Conservation (phyloP, 257 asterid species). For the Thymus mandschuricus region DNA sequence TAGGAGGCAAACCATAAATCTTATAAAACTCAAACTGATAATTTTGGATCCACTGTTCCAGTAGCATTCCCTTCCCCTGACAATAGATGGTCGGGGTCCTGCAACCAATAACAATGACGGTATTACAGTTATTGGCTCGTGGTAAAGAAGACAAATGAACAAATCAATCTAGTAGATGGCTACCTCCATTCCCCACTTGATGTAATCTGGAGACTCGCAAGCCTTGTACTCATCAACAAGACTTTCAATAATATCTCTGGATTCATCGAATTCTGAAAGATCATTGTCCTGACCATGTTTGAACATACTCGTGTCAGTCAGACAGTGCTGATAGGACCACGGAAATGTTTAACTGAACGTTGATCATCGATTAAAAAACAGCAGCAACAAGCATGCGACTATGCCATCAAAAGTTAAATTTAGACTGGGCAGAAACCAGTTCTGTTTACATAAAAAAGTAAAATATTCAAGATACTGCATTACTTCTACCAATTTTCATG, state of each 20-base stretch:
- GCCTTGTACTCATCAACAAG: constrained; percentile 99
- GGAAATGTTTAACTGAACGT: not conserved
- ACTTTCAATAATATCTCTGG: constrained; percentile 93
- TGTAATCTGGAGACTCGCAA: constrained; percentile 98
- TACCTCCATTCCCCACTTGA: constrained; percentile 99
- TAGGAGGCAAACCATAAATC: constrained; percentile 23
- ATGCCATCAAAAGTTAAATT: not conserved
- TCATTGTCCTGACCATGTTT: constrained; percentile 79
- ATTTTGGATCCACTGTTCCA: constrained; percentile 74
- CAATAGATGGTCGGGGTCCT: constrained; percentile 82
- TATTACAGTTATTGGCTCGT: constrained; percentile 3
- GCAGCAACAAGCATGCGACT: not conserved
- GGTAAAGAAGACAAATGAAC: not conserved
- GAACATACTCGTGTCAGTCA: constrained; percentile 14
- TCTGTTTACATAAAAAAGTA: constrained; percentile 5
- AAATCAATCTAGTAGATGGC: constrained; percentile 2
- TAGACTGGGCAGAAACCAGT: not conserved
- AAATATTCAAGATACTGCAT: not conserved
- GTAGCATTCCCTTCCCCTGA: constrained; percentile 85
- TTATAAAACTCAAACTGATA: constrained; percentile 42
- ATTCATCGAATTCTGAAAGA: constrained; percentile 98
- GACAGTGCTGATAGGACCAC: not conserved
- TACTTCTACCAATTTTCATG: constrained; percentile 2
- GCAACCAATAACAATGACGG: constrained; percentile 20
- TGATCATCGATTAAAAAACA: not conserved